Conservation (phyloP, 2,329 filamentous ascomycete genomes). For the Dothideomycetidae sp. region DNA sequence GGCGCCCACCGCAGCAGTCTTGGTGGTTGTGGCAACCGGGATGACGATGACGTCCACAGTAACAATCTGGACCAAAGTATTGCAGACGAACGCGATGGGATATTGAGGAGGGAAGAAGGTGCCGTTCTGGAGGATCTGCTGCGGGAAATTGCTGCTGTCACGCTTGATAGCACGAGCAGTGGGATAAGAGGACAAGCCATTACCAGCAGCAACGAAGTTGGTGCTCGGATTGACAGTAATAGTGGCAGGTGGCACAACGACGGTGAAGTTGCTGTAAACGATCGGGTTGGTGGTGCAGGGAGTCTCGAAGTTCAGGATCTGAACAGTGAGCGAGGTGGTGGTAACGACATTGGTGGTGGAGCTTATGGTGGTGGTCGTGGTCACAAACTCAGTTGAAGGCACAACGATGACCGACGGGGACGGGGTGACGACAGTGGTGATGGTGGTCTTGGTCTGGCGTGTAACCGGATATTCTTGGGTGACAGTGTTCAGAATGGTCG, state of each 20-base stretch:
- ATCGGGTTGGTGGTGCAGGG: neutral
- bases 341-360: neutral
- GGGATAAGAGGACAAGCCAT: neutral
- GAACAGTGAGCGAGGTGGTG: conserved; percentile 1
- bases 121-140: conserved; percentile 3
- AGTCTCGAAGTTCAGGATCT: neutral
- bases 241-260: neutral
- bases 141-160: conserved; percentile 1
- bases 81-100: conserved; percentile 3
- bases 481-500: conserved; percentile 4
- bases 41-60: conserved; percentile 1
- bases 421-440: conserved; percentile 1
- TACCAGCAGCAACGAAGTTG: conserved; percentile 4
- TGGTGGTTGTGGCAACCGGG: neutral
- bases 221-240: conserved; percentile 1
- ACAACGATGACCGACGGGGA: neutral
- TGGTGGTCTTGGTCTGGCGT: neutral
- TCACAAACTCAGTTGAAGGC: neutral
- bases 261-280: neutral
- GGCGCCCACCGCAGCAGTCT: conserved; percentile 2
- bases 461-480: conserved; percentile 4
- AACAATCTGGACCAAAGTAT: conserved; percentile 3
- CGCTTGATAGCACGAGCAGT: neutral
- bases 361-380: conserved; percentile 1
- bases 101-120: neutral